phyloP scores from a whole-genome alignment of 495 filamentous ascomycete species.

The Mycothermus thermophilus region DNA sequence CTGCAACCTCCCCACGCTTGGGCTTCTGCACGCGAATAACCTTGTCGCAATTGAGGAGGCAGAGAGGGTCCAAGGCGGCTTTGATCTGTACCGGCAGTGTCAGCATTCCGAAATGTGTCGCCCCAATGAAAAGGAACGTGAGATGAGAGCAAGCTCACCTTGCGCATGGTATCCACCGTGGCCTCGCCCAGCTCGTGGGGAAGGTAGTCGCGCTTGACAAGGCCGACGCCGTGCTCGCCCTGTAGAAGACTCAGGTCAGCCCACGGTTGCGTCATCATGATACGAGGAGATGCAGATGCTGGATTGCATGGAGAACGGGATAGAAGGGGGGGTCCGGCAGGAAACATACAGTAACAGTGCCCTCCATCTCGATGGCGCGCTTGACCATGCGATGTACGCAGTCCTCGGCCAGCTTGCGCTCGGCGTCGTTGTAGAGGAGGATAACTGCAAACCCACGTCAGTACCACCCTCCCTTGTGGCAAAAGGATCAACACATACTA shows the following conservation, averaged over 20 bases:
- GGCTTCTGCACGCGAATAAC: conserved; percentile 49
- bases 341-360: conserved; percentile 62
- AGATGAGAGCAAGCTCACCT: conserved; percentile 29
- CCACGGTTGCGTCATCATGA: too few species aligned
- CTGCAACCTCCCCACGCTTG: conserved; percentile 35
- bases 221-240: conserved; percentile 70
- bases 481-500: conserved; percentile 27
- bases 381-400: conserved; percentile 75
- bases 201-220: conserved; percentile 73
- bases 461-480: too few species aligned
- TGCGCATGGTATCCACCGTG: conserved; percentile 70
- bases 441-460: conserved; percentile 37
- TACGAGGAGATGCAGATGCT: too few species aligned
- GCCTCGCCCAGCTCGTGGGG: conserved; percentile 55
- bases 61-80: conserved; percentile 60
- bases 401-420: conserved; percentile 50
- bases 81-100: conserved; percentile 35
- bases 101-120: background rate
- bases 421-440: conserved; percentile 53
- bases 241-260: too few species aligned
- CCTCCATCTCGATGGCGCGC: conserved; percentile 68
- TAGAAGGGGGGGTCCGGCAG: too few species aligned
- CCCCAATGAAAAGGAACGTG: background rate
- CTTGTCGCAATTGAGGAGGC: conserved; percentile 71
- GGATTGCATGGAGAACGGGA: too few species aligned